These are phyloP conservation scores for Sporothrix curviconia DNA, from an alignment of 2,329 filamentous ascomycete species.

Conservation along the genomic window DNA sequence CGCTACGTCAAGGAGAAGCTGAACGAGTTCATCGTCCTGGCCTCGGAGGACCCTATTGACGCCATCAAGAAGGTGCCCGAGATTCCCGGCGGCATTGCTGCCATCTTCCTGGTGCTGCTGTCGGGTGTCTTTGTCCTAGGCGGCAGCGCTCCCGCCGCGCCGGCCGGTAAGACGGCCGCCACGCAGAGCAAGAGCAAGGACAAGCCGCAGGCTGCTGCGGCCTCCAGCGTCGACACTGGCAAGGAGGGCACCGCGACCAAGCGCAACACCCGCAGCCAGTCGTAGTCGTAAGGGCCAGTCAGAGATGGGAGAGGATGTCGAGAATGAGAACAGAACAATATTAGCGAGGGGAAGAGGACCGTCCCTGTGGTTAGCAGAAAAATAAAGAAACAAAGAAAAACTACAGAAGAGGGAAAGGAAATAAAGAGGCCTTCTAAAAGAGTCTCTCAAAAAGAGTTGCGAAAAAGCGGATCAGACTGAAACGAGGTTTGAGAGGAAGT, in stretches of 20 bases:
- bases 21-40: conserved; percentile 81
- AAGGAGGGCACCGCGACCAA: conserved; percentile 64
- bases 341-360: neutral
- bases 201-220: conserved; percentile 51
- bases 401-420: neutral
- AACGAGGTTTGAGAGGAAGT: neutral
- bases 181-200: conserved; percentile 61
- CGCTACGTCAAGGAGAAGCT: conserved; percentile 86
- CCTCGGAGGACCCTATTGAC: conserved; percentile 71
- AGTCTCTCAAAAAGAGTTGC: too few species aligned
- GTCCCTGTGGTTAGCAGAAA: too few species aligned
- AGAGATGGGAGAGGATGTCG: neutral
- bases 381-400: neutral
- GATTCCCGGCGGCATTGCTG: conserved; percentile 73
- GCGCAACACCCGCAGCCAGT: conserved; percentile 50
- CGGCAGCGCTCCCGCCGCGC: conserved; percentile 58
- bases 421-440: neutral
- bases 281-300: conserved; percentile 29
- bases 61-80: conserved; percentile 88
- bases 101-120: conserved; percentile 63
- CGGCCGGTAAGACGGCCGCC: conserved; percentile 63
- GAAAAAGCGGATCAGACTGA: conserved; percentile 1
- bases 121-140: conserved; percentile 51
- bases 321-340: neutral
- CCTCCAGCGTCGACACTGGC: conserved; percentile 57